Evolutionary conservation across 345 rosid species (phyloP).

Genomic region (Populus euphratica): DNA sequence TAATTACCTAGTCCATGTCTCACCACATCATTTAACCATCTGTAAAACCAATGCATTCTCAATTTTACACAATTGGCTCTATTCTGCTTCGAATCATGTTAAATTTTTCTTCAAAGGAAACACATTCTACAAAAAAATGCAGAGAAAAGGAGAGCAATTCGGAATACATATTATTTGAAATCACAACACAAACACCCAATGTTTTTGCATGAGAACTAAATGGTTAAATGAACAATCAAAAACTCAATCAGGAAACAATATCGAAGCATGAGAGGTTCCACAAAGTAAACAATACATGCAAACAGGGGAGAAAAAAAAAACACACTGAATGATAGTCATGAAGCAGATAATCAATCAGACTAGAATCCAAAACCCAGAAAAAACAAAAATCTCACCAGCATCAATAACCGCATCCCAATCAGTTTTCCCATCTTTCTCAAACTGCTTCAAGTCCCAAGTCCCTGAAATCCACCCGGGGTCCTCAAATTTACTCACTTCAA

Average conservation of each 20-base stretch:
- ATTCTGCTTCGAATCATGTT: neutral
- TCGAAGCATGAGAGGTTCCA: neutral
- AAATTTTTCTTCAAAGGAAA: neutral
- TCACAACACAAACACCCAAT: neutral
- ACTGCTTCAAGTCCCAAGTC: conserved; percentile 86
- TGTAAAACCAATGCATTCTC: neutral
- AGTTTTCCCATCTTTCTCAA: conserved; percentile 55
- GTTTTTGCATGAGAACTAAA: neutral
- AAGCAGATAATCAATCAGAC: neutral
- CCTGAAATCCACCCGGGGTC: conserved; percentile 81
- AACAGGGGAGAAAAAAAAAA: neutral
- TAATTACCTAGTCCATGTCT: neutral
- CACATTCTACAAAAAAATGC: neutral
- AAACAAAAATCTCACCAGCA: conserved; percentile 55
- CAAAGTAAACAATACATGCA: neutral
- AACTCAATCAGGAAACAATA: no score
- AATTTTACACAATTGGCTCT: neutral
- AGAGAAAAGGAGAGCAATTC: neutral
- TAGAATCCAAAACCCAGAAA: neutral
- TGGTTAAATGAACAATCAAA: neutral
- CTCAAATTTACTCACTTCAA: conserved; percentile 37
- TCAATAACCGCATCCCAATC: conserved; percentile 93
- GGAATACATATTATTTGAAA: neutral
- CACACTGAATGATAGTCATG: neutral
- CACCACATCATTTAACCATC: neutral